Percentiles rank a stretch among this genome's conserved stretches.
Evolutionary conservation across 176 grass and related monocot genomes (phyloP).

Genomic region (Saccharum spontaneum): DNA sequence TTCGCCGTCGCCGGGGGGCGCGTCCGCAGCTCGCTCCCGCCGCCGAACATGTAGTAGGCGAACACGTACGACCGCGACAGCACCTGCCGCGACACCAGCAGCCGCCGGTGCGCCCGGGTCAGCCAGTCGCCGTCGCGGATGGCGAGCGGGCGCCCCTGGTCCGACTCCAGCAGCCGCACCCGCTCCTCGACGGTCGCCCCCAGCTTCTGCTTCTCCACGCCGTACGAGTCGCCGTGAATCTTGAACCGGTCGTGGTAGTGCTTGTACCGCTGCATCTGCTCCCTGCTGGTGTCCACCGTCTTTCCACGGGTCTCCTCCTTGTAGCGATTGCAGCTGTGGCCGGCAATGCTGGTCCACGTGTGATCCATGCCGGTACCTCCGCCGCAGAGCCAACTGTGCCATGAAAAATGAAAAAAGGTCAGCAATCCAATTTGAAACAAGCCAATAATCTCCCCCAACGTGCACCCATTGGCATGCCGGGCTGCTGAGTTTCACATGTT

Average conservation of each 20-base stretch:
- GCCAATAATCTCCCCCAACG: not conserved
- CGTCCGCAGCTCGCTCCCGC: not conserved
- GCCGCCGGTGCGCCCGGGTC: slow-evolving; percentile 29
- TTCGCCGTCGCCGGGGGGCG: too few relatives aligned
- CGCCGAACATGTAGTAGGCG: slow-evolving; percentile 65
- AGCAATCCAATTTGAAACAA: not conserved
- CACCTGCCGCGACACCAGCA: slow-evolving; percentile 44
- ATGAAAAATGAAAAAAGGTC: not conserved
- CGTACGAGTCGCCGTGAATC: slow-evolving; percentile 45
- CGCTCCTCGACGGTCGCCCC: slow-evolving; percentile 4
- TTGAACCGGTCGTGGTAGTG: slow-evolving; percentile 62
- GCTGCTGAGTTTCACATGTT: not conserved
- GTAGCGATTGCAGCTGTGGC: slow-evolving; percentile 62
- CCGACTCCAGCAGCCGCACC: slow-evolving; percentile 13
- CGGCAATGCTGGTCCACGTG: slow-evolving; percentile 31
- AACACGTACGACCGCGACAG: slow-evolving; percentile 53
- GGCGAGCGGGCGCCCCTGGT: not conserved
- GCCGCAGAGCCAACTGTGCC: slow-evolving; percentile 46
- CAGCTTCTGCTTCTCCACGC: slow-evolving; percentile 31
- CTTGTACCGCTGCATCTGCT: slow-evolving; percentile 34
- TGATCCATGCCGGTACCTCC: slow-evolving; percentile 5
- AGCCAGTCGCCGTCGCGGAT: slow-evolving; percentile 46
- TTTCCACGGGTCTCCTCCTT: slow-evolving; percentile 23
- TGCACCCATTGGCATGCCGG: not conserved
- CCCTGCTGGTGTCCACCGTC: slow-evolving; percentile 1